Evolutionary conservation across 2,329 filamentous ascomycete genomes (phyloP).

Genomic region (Colletotrichum musicola): DNA sequence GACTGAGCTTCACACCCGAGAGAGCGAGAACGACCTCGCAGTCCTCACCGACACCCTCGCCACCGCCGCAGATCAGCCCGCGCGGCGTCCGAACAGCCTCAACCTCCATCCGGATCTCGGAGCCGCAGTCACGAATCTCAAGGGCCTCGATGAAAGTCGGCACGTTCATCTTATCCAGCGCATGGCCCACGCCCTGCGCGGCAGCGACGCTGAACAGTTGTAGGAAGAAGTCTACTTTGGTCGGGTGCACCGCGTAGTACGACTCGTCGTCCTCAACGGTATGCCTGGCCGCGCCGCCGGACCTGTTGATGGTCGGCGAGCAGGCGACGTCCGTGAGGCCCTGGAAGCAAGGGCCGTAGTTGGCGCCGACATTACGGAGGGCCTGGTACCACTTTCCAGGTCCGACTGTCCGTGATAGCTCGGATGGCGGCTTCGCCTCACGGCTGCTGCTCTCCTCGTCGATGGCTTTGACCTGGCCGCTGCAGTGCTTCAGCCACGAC

Average conservation of each 20-base stretch:
- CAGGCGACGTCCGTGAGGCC: slow-evolving; percentile 21
- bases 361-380: slow-evolving; percentile 26
- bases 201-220: slow-evolving; percentile 30
- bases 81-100: slow-evolving; percentile 12
- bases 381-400: slow-evolving; percentile 25
- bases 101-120: slow-evolving; percentile 13
- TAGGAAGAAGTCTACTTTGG: slow-evolving; percentile 16
- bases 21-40: neutral
- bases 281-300: slow-evolving; percentile 9
- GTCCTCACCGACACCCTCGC: neutral
- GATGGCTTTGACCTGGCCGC: neutral
- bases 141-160: slow-evolving; percentile 21
- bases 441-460: neutral
- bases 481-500: slow-evolving; percentile 19
- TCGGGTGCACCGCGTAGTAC: slow-evolving; percentile 13
- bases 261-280: neutral
- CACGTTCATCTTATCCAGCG: slow-evolving; percentile 27
- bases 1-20: slow-evolving; percentile 16
- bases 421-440: neutral
- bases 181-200: slow-evolving; percentile 14
- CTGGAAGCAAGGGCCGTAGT: slow-evolving; percentile 27
- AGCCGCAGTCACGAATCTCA: neutral
- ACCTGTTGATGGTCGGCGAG: neutral
- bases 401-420: slow-evolving; percentile 38
- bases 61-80: slow-evolving; percentile 7